A percentile compares a stretch with the other conserved stretches of the same genome.
These are phyloP conservation scores for Beauveria pseudobassiana DNA, from an alignment of 2,329 filamentous ascomycete species.

Conservation along the genomic window DNA sequence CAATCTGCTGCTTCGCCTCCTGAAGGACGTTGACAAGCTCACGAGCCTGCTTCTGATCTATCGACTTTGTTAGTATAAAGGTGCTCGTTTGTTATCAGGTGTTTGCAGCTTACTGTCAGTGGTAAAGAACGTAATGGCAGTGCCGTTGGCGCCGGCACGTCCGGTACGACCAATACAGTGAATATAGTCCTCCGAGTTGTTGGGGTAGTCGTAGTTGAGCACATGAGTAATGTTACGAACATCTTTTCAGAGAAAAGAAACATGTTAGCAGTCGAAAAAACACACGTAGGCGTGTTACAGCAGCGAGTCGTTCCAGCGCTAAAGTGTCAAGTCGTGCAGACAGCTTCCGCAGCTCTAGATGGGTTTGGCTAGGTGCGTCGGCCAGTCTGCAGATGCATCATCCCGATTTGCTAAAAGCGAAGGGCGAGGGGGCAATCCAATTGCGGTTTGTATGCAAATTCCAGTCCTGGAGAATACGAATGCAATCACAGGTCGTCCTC, in stretches of 20 bases:
- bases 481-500: constrained; percentile 48
- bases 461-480: constrained; percentile 32
- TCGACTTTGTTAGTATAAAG: constrained; percentile 26
- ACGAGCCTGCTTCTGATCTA: constrained; percentile 90
- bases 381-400: constrained; percentile 41
- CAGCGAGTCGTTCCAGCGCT: constrained; percentile 51
- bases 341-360: constrained; percentile 12
- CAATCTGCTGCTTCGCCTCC: constrained; percentile 94
- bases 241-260: constrained; percentile 64
- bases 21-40: constrained; percentile 88
- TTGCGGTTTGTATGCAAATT: constrained; percentile 48
- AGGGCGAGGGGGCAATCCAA: constrained; percentile 52
- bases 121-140: constrained; percentile 97
- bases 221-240: constrained; percentile 99
- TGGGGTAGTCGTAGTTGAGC: constrained; percentile 99
- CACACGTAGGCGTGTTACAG: constrained; percentile 40
- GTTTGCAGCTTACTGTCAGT: constrained; percentile 80
- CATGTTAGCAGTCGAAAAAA: constrained; percentile 65
- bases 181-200: constrained; percentile 98
- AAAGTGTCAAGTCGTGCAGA: constrained; percentile 20
- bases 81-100: neutral
- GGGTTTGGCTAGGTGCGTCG: constrained; percentile 32
- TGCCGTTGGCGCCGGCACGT: constrained; percentile 88
- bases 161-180: constrained; percentile 95
- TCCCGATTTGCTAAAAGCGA: constrained; percentile 29